Percentiles rank a stretch among this genome's conserved stretches.
Conservation (phyloP, 2,329 filamentous ascomycete species). For the Fusarium sp. region DNA sequence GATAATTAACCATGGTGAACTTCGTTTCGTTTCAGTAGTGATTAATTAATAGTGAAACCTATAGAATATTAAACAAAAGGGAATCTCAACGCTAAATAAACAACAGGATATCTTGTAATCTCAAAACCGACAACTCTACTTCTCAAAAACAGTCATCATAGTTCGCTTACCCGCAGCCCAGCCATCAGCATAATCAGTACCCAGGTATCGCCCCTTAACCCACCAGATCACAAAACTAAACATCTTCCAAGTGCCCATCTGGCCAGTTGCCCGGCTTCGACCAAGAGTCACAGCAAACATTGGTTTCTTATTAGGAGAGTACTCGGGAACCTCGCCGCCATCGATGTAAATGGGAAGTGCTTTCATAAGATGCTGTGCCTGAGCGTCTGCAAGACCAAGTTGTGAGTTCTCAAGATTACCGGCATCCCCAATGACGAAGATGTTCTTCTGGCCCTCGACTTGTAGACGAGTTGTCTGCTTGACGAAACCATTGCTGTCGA, state of each 20-base stretch:
- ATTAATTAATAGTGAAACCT: conserved; percentile 1
- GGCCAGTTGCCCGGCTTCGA: conserved; percentile 54
- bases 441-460: conserved; percentile 52
- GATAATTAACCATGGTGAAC: too few relatives aligned
- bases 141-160: conserved; percentile 50
- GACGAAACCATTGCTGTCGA: conserved; percentile 52
- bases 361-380: conserved; percentile 53
- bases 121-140: conserved; percentile 28
- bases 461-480: conserved; percentile 55
- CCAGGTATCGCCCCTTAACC: conserved; percentile 55
- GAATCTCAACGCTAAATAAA: conserved; percentile 3
- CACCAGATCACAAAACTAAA: conserved; percentile 56
- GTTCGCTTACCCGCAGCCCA: conserved; percentile 54
- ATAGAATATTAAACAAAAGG: not conserved
- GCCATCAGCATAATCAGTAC: conserved; percentile 49
- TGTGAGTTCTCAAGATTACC: conserved; percentile 56
- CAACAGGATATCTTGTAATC: not conserved
- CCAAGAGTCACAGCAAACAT: conserved; percentile 57
- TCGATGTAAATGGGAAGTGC: conserved; percentile 52
- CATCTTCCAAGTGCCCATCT: conserved; percentile 54
- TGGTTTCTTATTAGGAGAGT: conserved; percentile 47
- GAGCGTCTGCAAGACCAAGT: conserved; percentile 49
- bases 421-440: conserved; percentile 61
- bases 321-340: conserved; percentile 47
- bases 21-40: not conserved